These are phyloP conservation scores for Acanthamoeba castellanii DNA, from an alignment of 208 protist species.

Conservation along the genomic window DNA sequence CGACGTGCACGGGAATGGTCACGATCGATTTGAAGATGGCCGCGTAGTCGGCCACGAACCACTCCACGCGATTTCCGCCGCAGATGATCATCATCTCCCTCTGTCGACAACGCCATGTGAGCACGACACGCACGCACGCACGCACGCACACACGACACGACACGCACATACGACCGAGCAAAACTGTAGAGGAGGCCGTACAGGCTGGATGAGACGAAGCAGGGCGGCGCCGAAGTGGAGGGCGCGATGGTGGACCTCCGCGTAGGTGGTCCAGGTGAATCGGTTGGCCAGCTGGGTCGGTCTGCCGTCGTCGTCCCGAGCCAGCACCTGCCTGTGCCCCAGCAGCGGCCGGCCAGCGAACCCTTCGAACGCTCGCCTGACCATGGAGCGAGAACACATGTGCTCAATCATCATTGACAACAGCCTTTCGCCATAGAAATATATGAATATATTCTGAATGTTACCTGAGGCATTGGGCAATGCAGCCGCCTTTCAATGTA, in stretches of 20 bases:
- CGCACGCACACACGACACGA: background rate
- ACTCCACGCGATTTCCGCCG: background rate
- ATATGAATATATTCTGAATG: no score
- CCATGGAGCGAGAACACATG: background rate
- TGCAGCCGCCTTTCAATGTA: background rate
- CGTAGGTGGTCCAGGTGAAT: conserved; percentile 57
- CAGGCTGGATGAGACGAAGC: background rate
- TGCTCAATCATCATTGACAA: no score
- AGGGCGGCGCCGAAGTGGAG: background rate
- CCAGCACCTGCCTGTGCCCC: background rate
- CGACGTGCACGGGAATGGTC: conserved; percentile 23
- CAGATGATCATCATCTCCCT: conserved; percentile 48
- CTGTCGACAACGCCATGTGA: background rate
- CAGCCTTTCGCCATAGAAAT: no score
- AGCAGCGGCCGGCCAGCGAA: background rate
- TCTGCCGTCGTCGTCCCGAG: background rate
- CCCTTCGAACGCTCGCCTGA: conserved; percentile 22
- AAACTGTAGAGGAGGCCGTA: background rate
- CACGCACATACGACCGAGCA: background rate
- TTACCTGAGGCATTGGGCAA: background rate
- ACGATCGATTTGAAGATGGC: conserved; percentile 33
- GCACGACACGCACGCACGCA: background rate
- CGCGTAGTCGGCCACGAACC: conserved; percentile 31
- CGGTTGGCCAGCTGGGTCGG: background rate
- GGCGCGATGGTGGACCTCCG: background rate